A percentile compares a stretch with the other conserved stretches of the same genome.
phyloP scores from a whole-genome alignment of 345 rosid species.

The Citrus hindsii region DNA sequence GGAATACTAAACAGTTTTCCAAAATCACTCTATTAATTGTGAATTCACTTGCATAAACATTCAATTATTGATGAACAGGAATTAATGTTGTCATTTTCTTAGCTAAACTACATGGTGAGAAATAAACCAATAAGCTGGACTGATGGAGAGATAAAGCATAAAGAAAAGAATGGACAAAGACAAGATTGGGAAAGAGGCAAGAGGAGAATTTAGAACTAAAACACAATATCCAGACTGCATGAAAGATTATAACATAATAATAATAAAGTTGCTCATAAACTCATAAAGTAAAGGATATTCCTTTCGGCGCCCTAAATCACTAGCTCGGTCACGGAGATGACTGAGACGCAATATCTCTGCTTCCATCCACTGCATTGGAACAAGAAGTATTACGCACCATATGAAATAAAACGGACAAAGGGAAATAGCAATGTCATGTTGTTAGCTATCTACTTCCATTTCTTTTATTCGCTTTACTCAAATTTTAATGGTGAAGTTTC shows the following conservation, averaged over 20 bases:
- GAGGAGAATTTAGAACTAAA: background rate
- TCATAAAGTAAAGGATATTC: slow-evolving; percentile 78
- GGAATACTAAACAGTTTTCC: slow-evolving; percentile 28
- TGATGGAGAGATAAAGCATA: background rate
- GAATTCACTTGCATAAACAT: background rate
- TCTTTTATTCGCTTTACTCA: background rate
- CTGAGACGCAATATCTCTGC: slow-evolving; percentile 76
- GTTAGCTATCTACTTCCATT: background rate
- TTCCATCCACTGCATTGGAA: slow-evolving; percentile 72
- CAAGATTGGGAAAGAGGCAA: background rate
- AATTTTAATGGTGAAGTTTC: background rate
- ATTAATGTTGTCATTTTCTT: background rate
- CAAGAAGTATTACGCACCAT: slow-evolving; percentile 2
- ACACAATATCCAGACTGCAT: background rate
- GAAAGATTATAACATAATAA: background rate
- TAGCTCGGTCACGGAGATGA: slow-evolving; percentile 99
- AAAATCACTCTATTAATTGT: background rate
- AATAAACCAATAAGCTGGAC: background rate
- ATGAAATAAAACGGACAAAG: background rate
- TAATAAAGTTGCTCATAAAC: background rate
- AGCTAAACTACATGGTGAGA: background rate
- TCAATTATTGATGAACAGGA: background rate
- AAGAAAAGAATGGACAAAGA: background rate
- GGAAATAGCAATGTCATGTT: background rate
- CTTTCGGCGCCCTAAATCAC: slow-evolving; percentile 90